Base-by-base conservation (phyloP, 371 early-diverging fungal genomes). In the Saksenaea vasiformis region DNA sequence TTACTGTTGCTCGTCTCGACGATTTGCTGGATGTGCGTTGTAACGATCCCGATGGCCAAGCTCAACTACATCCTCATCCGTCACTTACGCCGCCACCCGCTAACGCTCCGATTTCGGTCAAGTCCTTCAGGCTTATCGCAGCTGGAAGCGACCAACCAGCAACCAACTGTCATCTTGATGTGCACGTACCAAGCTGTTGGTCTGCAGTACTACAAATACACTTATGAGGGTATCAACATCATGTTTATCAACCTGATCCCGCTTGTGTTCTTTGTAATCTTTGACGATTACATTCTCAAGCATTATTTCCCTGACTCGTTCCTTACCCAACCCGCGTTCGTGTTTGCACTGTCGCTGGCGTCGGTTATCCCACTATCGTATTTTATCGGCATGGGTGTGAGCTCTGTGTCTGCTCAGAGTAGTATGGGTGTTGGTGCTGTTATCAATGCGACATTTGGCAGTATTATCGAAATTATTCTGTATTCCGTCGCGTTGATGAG, bases 401-500 rank as follows among this genome's bases (percentile, higher is more conserved):
- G 95, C 36, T 93, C 94, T 14, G 96, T 98, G 65, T 93, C 95
- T 14, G 95, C 97, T 22, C 96, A 97, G 72, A 93, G 95, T n/a
- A 91, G 92, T 22, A 78, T 95, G 66, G 93, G 90, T 9, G 73
- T 98, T 68, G 98, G 98, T 39, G 94, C 97, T 0, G 96, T 98
- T 38, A 92, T 97, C 72, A 97, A 97, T 71, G 98, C 98, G 5
- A 94, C 98, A 0, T 98, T 98, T 76, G 98, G 98, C 61, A 92
- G 93, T 57, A 94, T 98, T 26, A 91, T 97, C 60, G 97, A 98
- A 77, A 92, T 98, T 53, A 93, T 97, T 41, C 76, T 98, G 51
- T 97, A 97, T 74, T 80, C 89, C 17, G 86, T 95, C 14, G 97
- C 97, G 4, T 70, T 98, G 58, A 89, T 88, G 71, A 85, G 93